phyloP scores from a whole-genome alignment of 2,329 filamentous ascomycete species.

The Fusarium praegraminearum region DNA sequence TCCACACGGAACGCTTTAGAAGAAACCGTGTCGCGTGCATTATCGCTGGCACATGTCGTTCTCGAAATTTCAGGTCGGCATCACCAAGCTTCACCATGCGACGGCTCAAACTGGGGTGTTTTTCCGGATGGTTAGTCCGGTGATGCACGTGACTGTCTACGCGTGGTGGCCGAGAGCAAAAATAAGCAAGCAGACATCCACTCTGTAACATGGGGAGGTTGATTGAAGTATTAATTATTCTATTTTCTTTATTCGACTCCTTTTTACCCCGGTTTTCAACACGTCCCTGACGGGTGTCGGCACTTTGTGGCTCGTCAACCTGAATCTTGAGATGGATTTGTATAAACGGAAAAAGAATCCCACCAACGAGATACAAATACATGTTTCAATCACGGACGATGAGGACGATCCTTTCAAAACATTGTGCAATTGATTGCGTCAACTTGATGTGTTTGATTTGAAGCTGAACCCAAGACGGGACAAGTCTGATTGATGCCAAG shows the following conservation, averaged over 20 bases:
- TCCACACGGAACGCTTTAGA: slow-evolving; percentile 85
- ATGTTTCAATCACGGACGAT: slow-evolving; percentile 29
- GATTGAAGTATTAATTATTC: slow-evolving; percentile 1
- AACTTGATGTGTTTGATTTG: not conserved
- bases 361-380: slow-evolving; percentile 33
- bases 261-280: not conserved
- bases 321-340: slow-evolving; percentile 14
- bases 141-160: slow-evolving; percentile 14
- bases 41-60: slow-evolving; percentile 49
- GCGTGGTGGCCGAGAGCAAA: not conserved
- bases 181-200: not conserved
- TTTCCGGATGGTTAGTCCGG: slow-evolving; percentile 40
- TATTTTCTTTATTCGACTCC: not conserved
- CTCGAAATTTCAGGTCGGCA: slow-evolving; percentile 40
- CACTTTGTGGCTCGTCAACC: slow-evolving; percentile 21
- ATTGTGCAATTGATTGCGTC: slow-evolving; percentile 13
- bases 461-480: not conserved
- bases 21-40: slow-evolving; percentile 79
- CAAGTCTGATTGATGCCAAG: not conserved
- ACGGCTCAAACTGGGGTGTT: slow-evolving; percentile 20
- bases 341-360: slow-evolving; percentile 30
- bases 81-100: slow-evolving; percentile 38
- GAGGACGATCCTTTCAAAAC: slow-evolving; percentile 3
- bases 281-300: slow-evolving; percentile 14
- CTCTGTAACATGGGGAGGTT: accelerated